A percentile compares a stretch with the other conserved stretches of the same genome.
phyloP scores from a whole-genome alignment of 805 yeast species.

The Ogataea methylovora region DNA sequence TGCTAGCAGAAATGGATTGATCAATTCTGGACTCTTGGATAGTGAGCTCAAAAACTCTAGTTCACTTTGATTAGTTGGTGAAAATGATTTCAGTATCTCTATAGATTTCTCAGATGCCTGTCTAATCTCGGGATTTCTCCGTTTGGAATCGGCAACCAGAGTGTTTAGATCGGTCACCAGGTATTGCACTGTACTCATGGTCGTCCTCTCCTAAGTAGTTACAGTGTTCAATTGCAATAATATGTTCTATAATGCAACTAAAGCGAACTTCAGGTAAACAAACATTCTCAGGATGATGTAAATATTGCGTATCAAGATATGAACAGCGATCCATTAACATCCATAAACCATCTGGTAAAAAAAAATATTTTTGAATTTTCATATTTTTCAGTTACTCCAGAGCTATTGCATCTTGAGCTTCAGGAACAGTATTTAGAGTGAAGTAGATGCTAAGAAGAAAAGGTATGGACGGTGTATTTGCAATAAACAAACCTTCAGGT shows the following conservation, averaged over 20 bases:
- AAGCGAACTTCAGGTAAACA: not conserved
- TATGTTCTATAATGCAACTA: too few relatives aligned
- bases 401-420: too few relatives aligned
- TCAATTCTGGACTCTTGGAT: constrained; percentile 42
- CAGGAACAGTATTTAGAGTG: too few relatives aligned
- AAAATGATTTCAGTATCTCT: constrained; percentile 31
- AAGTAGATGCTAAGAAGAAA: too few relatives aligned
- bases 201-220: too few relatives aligned
- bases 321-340: too few relatives aligned
- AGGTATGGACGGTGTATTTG: constrained; percentile 86
- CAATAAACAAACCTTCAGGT: constrained; percentile 85
- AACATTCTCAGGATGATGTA: too few relatives aligned
- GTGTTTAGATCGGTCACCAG: constrained; percentile 50
- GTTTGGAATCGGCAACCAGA: constrained; percentile 60
- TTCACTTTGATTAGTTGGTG: constrained; percentile 10
- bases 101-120: constrained; percentile 47
- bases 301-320: too few relatives aligned
- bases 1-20: constrained; percentile 63
- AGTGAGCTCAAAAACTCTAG: constrained; percentile 17
- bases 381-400: too few relatives aligned
- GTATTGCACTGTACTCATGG: constrained; percentile 39
- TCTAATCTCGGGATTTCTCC: constrained; percentile 64
- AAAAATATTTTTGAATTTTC: too few relatives aligned
- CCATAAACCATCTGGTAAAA: too few relatives aligned
- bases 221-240: too few relatives aligned